Base-by-base conservation (phyloP, 495 filamentous ascomycete species). In the Physcia stellaris region DNA sequence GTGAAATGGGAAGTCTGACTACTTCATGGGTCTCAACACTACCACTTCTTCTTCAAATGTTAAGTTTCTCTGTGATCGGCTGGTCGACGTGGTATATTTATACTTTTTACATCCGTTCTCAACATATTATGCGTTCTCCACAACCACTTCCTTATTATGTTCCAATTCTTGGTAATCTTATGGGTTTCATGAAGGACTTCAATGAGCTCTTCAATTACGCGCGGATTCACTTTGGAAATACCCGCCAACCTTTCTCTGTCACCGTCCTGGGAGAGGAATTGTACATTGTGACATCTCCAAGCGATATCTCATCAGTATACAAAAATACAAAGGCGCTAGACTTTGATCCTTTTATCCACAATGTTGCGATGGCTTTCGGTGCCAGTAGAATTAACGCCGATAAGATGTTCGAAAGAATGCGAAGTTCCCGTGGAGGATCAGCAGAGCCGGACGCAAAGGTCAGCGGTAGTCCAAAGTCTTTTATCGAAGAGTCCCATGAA, bases 241-340 rank as follows among this genome's bases (percentile, higher is more conserved):
- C 4, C 19, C 9, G 37, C 1, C 34, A 43, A 20, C 17, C 35
- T 13, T 43, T 43, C 15, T 17, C 23, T n/a, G 6, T 43, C 13
- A 39, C 34, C 7, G 34, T 43, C 2, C 22, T 12, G 6, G 41
- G 41, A 12, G n/a, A 29, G 13, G 30, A 20, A 22, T 11, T 43
- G 2, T 43, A 43, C n/a, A 37, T 43, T 13, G 4, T 39, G 17
- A 22, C 24, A 2, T 39, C 41, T 4, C 41, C 41, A 9, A n/a
- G 31, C 6, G 41, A 43, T 30, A 20, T 38, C 5, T 13, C 6
- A 23, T 33, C 26, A 2, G 24, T 31, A n/a, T 43, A 43, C 24
- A 27, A 29, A 39, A 32, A 39, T 20, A 38, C 23, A 15, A 43
- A 13, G 11, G 21, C 21, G 1, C 35, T 43, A 2, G 17, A 33